Conservation (phyloP, 176 grass and related monocot species). For the Rhynchospora tenuis region DNA sequence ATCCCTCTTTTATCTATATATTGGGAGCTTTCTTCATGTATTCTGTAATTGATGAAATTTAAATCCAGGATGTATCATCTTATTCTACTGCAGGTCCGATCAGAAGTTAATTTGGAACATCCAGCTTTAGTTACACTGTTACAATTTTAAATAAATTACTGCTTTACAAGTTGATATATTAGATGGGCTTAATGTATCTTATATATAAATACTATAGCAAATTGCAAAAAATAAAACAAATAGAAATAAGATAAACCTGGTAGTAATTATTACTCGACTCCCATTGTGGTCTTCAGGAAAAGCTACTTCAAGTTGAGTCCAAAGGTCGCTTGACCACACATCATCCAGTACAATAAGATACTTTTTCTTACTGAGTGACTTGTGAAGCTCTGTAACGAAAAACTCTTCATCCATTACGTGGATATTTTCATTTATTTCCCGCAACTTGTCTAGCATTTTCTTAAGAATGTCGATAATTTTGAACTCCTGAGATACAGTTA, state of each 20-base stretch:
- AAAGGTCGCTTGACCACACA: constrained; percentile 1
- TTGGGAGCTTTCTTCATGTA: too few relatives aligned
- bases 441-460: neutral
- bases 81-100: too few relatives aligned
- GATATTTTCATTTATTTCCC: neutral
- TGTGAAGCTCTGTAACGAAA: neutral
- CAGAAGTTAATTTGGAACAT: too few relatives aligned
- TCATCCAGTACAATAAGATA: neutral
- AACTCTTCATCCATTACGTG: neutral
- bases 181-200: too few relatives aligned
- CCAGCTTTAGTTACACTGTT: too few relatives aligned
- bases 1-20: too few relatives aligned
- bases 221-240: neutral
- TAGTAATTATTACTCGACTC: neutral
- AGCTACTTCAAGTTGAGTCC: neutral
- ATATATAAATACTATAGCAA: too few relatives aligned
- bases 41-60: too few relatives aligned
- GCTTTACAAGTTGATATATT: too few relatives aligned
- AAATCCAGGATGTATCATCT: too few relatives aligned
- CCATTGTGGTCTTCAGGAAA: neutral
- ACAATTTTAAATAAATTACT: too few relatives aligned
- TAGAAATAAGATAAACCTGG: neutral
- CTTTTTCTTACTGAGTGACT: neutral
- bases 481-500: neutral
- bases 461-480: neutral